Evolutionary conservation across 768 basidiomycete species (phyloP), one percentile per base, ranked within the genome.

Genomic region (Pleurotus ostreatus): DNA sequence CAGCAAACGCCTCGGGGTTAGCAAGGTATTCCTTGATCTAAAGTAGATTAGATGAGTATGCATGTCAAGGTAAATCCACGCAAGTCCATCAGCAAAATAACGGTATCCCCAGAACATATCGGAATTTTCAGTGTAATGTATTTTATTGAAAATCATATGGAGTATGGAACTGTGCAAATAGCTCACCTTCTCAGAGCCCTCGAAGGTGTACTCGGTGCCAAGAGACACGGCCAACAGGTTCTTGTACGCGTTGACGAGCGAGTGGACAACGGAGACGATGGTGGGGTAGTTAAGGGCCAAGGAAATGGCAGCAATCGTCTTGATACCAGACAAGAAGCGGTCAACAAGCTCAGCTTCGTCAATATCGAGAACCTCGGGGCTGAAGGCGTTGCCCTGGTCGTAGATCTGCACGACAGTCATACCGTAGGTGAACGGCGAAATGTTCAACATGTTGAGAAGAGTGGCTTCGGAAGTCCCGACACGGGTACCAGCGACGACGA

Each of bases 381-480:
- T 71, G 84, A 98, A 99, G 60, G 86, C 78, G 70, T 95, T 96
- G 67, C 97, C 97, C 59, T 83, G 80, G 78, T 96, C 92, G 74
- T 83, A 99, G 70, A 99, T 95, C 77, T 98, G 94, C 52, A 95
- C 84, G 62, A 99, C 95, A 51, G 86, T 89, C 96, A 99, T 98
- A 67, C 97, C 97, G 79, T 97, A 99, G 44, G 96, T 98, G 88
- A 98, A 97, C 61, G 94, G 94, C 46, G 96, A 98, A 73, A 99
- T 98, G 84, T 95, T 95, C 69, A 99, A 74, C 97, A 99, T 97
- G 90, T 99, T 98, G 63, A 99, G 81, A 65, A 99, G 84, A 59
- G 95, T 94, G 52, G 97, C 96, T 77, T 98, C 96, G 76, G 97
- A 99, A 26, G 88, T 69, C 63, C 97, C 97, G 72, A 99, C 97